phyloP scores from a whole-genome alignment of 768 basidiomycete species.

The Hypholoma sublateritium region DNA sequence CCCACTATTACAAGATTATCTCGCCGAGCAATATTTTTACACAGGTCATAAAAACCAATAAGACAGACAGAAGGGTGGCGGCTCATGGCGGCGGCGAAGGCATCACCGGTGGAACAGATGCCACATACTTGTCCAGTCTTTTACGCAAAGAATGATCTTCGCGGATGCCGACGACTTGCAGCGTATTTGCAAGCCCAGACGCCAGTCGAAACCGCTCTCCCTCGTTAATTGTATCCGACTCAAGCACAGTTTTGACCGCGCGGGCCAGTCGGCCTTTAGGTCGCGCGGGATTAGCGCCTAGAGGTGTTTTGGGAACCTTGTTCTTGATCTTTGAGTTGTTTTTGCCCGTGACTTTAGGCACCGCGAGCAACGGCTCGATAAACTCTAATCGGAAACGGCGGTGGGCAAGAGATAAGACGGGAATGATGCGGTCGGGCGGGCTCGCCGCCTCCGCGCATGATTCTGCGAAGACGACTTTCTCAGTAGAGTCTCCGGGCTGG shows the following conservation, averaged over 20 bases:
- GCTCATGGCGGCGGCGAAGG: neutral
- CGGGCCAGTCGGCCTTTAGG: conserved; percentile 71
- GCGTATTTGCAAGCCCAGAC: conserved; percentile 46
- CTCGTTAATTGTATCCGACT: conserved; percentile 45
- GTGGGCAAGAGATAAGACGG: conserved; percentile 61
- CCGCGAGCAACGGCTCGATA: conserved; percentile 64
- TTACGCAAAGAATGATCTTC: conserved; percentile 68
- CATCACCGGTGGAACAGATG: conserved; percentile 15
- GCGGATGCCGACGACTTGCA: conserved; percentile 57
- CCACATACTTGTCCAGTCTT: conserved; percentile 59
- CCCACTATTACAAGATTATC: neutral
- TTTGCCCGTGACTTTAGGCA: conserved; percentile 65
- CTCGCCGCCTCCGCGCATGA: conserved; percentile 77
- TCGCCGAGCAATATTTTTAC: neutral
- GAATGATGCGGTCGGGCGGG: conserved; percentile 61
- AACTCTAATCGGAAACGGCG: conserved; percentile 74
- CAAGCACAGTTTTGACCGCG: conserved; percentile 63
- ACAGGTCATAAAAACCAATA: neutral
- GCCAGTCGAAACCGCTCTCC: conserved; percentile 48
- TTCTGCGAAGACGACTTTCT: conserved; percentile 56
- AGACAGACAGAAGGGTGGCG: neutral
- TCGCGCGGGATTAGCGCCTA: conserved; percentile 37
- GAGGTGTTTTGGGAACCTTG: conserved; percentile 43
- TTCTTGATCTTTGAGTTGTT: conserved; percentile 51
- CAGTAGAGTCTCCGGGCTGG: conserved; percentile 46